Evolutionary conservation across 2,329 filamentous ascomycete species (phyloP), one percentile per base, ranked within the genome.

Genomic region (Xenosphaeropsis pyriputrescens): DNA sequence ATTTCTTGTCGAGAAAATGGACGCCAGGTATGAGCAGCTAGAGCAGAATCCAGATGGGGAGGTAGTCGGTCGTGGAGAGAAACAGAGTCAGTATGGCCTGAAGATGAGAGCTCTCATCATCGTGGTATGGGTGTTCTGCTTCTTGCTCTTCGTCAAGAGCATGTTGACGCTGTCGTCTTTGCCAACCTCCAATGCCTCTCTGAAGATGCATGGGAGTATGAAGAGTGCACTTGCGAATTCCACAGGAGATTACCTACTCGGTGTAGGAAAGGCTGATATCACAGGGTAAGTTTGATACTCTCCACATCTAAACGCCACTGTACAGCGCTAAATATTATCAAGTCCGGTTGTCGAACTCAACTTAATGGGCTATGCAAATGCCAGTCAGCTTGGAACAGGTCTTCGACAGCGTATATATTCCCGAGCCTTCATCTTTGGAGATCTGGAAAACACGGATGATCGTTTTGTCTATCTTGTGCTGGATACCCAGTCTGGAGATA

Each of bases 301-400:
- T 26, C 35, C 13, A 14, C 6, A 14, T 16, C 7, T 11, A 5
- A 32, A 15, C 9, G 13, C 26, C 15, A 31, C 5, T 32, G 14
- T 32, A 6, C 8, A 9, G 3, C 22, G 8, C 22, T 52, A 36
- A 54, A 34, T 8, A 11, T 1, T 7, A 18, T 29, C 16, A 43
- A 75, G 83, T 2, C 85, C 86, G 0, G 85, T 93, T 11, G 86
- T 93, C 16, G 85, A 95, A 57, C 72, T 95, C 52, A 86, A 85
- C 50, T 71, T 95, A 54, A 91, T 89, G 68, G 88, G 88, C 43
- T 95, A 95, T 63, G 89, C 89, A 22, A 82, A 88, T 56, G 65
- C 79, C n/a, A 72, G 72, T 32, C 89, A 96, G 61, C 62, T 80
- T 19, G 89, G 89, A 34, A 78, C 77, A 2, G 89, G 89, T 16